Evolutionary conservation across 305 asterid genomes (phyloP).

Genomic region (Fraxinus xanthoxyloides): DNA sequence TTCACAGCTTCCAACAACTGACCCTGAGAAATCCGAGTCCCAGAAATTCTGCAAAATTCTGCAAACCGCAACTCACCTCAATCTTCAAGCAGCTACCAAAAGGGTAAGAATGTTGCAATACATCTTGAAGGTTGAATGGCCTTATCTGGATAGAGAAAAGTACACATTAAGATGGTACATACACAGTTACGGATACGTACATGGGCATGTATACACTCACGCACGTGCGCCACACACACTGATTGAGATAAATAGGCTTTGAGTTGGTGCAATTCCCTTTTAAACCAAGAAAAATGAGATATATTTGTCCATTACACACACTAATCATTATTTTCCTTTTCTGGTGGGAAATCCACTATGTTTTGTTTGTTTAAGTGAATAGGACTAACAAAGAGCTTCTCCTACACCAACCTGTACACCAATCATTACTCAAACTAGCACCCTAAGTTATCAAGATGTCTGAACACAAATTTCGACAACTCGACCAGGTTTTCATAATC

Average conservation of each 20-base stretch:
- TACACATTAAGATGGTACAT: background rate
- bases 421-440: constrained; percentile 26
- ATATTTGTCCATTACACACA: constrained; percentile 25
- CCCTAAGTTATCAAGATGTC: background rate
- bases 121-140: background rate
- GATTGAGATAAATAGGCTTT: background rate
- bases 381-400: constrained; percentile 26
- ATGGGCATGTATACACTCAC: constrained; percentile 13
- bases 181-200: constrained; percentile 9
- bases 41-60: background rate
- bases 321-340: constrained; percentile 33
- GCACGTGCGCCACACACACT: background rate
- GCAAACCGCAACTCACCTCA: background rate
- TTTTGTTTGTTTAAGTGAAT: constrained; percentile 41
- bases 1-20: background rate
- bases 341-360: constrained; percentile 53
- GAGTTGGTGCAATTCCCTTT: constrained; percentile 14
- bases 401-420: constrained; percentile 25
- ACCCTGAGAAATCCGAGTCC: background rate
- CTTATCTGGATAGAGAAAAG: constrained; percentile 9
- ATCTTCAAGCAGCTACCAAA: background rate
- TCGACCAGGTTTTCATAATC: background rate
- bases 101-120: background rate
- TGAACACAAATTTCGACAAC: background rate
- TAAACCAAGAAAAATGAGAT: constrained; percentile 22